These are phyloP conservation scores for Lizonia empirigonia DNA, from an alignment of 2,329 filamentous ascomycete genomes.

Conservation along the genomic window DNA sequence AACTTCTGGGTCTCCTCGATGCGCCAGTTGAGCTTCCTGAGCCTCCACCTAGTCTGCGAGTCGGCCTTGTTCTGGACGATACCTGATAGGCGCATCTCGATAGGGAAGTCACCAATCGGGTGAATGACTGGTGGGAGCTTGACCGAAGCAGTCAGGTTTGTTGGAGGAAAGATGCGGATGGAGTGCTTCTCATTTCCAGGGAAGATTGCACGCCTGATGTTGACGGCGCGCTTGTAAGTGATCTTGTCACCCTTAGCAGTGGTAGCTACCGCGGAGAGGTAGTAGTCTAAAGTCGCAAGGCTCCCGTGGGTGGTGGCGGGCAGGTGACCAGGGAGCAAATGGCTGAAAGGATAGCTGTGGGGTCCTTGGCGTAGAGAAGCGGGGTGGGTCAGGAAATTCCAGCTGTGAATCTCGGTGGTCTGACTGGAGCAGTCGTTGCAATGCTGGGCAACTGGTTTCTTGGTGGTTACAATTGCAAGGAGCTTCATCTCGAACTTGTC, in stretches of 20 bases:
- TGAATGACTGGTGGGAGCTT: conserved; percentile 83
- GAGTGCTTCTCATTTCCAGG: conserved; percentile 84
- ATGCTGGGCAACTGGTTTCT: conserved; percentile 79
- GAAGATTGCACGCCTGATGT: conserved; percentile 79
- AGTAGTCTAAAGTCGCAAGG: conserved; percentile 77
- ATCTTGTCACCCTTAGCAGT: conserved; percentile 66
- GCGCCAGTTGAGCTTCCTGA: conserved; percentile 91
- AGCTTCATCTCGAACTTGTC: conserved; percentile 76
- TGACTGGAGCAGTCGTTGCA: conserved; percentile 78
- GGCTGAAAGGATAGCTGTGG: conserved; percentile 87
- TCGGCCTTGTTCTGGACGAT: conserved; percentile 72
- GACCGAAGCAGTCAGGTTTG: conserved; percentile 86
- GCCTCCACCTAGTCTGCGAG: conserved; percentile 80
- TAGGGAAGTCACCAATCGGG: conserved; percentile 79
- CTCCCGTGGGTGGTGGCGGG: conserved; percentile 79
- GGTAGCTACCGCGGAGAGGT: conserved; percentile 61
- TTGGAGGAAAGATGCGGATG: conserved; percentile 93
- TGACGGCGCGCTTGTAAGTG: conserved; percentile 69
- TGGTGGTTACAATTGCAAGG: conserved; percentile 72
- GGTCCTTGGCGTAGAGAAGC: conserved; percentile 55
- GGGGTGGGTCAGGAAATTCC: conserved; percentile 68
- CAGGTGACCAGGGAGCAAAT: conserved; percentile 82
- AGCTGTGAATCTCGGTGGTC: conserved; percentile 75
- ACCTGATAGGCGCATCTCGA: conserved; percentile 84
- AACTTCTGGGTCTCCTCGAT: conserved; percentile 86